Evolutionary conservation across 2,329 filamentous ascomycete genomes (phyloP), one percentile per base, ranked within the genome.

Genomic region (Monilinia vaccinii-corymbosi): DNA sequence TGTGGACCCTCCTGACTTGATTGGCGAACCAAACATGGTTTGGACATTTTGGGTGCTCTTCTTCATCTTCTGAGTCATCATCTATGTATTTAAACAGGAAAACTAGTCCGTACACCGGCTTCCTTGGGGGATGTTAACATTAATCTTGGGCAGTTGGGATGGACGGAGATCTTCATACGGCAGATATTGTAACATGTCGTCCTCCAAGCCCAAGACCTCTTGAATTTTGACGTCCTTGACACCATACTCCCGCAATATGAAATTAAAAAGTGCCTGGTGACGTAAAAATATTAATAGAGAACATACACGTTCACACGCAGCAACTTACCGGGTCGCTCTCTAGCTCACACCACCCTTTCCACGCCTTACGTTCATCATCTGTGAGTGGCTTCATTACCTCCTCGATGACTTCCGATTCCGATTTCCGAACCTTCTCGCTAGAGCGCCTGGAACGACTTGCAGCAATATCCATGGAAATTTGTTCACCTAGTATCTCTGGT

Each of bases 21-120:
- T 97, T 97, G 32, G 92, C 91, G 72, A 97, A 97, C 93, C 94
- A 99, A 21, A 97, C 77, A 34, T 83, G 76, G 3, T 82, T 76
- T 0, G 85, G 85, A 63, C 82, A 86, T 63, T 72, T 78, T 48
- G 75, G 77, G 63, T 81, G 77, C 60, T 78, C 75, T 58, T 83
- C 79, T 59, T 83, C 79, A 31, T 65, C 64, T 13, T 67, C 64
- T 36, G 82, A 73, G 56, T 76, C 72, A 42, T 77, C 75, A 7
- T 78, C 74, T 34, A 81, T 79, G 66, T 84, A 96, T 61, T 87
- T 83, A 68, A 91, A 96, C 1, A 96, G 81, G 64, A 97, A 94
- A 53, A 99, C 88, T n/a, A 97, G 76, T 3, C 93, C 93, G 67
- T 90, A 85, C 2, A 94, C 80, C 1, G 89, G 88, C 67, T 87